Base-by-base conservation (phyloP, 2,329 filamentous ascomycete species). In the Neocatenulostroma microsporum region DNA sequence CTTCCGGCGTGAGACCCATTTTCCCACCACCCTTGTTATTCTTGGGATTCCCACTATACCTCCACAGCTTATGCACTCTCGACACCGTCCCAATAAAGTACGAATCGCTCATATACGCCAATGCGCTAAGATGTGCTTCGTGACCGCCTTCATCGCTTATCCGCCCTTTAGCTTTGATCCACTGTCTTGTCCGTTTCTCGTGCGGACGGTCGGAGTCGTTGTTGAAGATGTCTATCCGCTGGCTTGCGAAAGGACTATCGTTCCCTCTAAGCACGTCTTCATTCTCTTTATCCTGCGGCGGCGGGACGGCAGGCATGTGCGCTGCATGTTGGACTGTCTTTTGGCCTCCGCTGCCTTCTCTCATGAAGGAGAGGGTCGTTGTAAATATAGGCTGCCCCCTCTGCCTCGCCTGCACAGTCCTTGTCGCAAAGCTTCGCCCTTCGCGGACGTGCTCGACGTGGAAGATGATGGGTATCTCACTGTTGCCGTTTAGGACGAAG, bases 361-460 rank as follows among this genome's bases (percentile, higher is more conserved):
- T 72, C 55, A 82, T 81, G 59, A 98, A 96, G 45, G 83, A 91
- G 63, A 94, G 78, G 5, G 89, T 98, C 2, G 86, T 91, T 13
- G 89, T 96, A 66, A 96, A 96, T 64, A 98, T 96, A 55, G 83
- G 84, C 42, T 78, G 77, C 8, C 88, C 91, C 26, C 79, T 73
- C 66, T 98, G 91, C 19, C 87, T 73, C 21, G 91, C 91, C 64
- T 96, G 89, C n/a, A 98, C 91, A 1, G 89, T 96, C 37, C 91
- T 74, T 24, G 91, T 96, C 37, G 85, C 81, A 61, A 88, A 98
- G 34, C 82, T 88, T 41, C 82, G 79, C 7, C 91, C 91, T 57
- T 94, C 86, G 37, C 91, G 81, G 31, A 98, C 86, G 35, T 84
- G 77, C 67, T 96, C 91, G 30, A 98, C 91, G 58, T 95, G 85